Evolutionary conservation across 768 basidiomycete genomes (phyloP), one percentile per base, ranked within the genome.

Genomic region (Mrakia frigida): DNA sequence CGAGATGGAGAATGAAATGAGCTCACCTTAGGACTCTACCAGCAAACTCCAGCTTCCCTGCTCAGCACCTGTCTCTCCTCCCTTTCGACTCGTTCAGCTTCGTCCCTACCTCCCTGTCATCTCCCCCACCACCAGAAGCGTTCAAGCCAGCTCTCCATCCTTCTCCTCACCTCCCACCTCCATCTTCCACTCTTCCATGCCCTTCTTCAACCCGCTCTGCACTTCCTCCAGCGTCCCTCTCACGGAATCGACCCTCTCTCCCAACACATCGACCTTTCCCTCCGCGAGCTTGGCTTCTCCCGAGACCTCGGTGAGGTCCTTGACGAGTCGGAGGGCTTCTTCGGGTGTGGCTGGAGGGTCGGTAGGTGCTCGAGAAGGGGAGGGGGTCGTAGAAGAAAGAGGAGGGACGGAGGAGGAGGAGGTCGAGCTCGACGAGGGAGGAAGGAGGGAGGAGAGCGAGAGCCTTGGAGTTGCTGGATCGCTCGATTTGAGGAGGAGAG

Each of bases 231-330:
- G 31, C 37, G 18, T 68, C 10, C 37, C 65, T 43, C 65, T 37
- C 18, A 68, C 37, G 5, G 7, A 1, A 23, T 68, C 65, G 14
- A 68, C 65, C 39, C 65, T 18, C 37, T 43, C 37, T 0, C 65
- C 65, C 35, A 68, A 23, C 37, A 13, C 37, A 1, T 68, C 65
- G 35, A 68, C 65, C 37, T 68, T 68, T 0, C 65, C 37, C 65
- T 68, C 65, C 37, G 65, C 65, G 37, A 68, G 35, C 25, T 68
- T 68, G 11, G 65, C 65, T 23, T 68, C 65, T 5, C 65, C 65
- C 4, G 65, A 43, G 23, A 68, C 65, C 1, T 16, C 37, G 65
- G 43, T 3, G 3, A 68, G 65, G n/a, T 68, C 65, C 1, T 23
- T 16, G 21, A 68, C 31, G 39, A 68, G 39, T 25, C 23, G 43